phyloP scores from a whole-genome alignment of 1,284 basidiomycete genomes.

The Cronartium ribicola region DNA sequence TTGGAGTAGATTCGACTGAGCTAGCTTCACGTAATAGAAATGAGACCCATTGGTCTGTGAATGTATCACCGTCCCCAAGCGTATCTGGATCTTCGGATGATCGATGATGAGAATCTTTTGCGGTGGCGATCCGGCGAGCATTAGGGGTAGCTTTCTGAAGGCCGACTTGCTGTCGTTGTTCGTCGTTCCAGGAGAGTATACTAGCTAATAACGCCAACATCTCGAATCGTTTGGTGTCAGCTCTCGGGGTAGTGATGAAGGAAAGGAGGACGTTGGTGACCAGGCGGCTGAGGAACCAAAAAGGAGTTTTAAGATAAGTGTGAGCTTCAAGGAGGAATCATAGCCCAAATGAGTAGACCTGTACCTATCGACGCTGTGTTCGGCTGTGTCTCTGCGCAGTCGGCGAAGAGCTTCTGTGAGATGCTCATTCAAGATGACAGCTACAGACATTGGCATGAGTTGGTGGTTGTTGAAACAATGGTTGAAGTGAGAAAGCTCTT shows the following conservation, averaged over 20 bases:
- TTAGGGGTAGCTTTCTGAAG: conserved; percentile 61
- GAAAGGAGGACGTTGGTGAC: conserved; percentile 92
- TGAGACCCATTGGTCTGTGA: conserved; percentile 42
- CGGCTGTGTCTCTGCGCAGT: conserved; percentile 74
- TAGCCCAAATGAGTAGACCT: conserved; percentile 30
- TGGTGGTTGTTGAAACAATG: conserved; percentile 23
- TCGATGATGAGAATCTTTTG: conserved; percentile 2
- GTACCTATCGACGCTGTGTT: conserved; percentile 76
- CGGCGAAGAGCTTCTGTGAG: conserved; percentile 93
- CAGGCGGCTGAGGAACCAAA: conserved; percentile 60
- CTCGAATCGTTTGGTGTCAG: conserved; percentile 91
- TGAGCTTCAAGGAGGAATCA: background rate
- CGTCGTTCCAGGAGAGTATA: conserved; percentile 83
- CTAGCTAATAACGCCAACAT: conserved; percentile 85
- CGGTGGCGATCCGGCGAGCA: conserved; percentile 13
- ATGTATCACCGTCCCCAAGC: conserved; percentile 40
- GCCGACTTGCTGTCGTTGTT: conserved; percentile 84
- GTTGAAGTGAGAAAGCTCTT: conserved; percentile 8
- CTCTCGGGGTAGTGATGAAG: conserved; percentile 83
- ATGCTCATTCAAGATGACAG: conserved; percentile 94
- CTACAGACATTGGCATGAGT: conserved; percentile 54
- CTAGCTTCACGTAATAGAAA: conserved; percentile 40
- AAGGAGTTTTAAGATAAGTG: conserved; percentile 13
- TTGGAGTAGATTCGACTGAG: conserved; percentile 14
- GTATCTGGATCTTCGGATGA: conserved; percentile 1